Conservation (phyloP, 441 rosid species). For the Syzygium syzygioides region DNA sequence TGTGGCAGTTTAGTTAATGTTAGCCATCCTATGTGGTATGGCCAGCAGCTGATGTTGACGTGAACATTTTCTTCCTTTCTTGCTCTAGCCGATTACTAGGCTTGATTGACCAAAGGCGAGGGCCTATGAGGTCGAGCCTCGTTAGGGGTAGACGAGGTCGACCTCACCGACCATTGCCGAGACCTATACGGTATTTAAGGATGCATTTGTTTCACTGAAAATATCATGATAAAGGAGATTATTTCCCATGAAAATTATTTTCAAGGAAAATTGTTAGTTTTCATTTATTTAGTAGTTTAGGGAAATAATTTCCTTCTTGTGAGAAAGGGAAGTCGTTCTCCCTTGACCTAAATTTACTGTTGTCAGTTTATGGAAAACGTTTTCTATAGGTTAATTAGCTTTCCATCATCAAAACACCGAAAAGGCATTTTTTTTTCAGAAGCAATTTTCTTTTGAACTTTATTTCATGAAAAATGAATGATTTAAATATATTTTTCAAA, state of each 20-base stretch:
- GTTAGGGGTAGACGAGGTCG: no score
- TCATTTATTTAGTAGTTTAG: neutral
- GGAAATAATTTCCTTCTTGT: neutral
- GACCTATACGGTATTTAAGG: neutral
- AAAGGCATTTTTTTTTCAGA: fast-evolving
- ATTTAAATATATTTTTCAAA: no score
- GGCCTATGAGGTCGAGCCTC: no score
- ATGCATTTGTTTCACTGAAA: neutral
- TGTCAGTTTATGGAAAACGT: neutral
- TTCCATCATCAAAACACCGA: fast-evolving
- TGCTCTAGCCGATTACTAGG: no score
- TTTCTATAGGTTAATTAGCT: neutral
- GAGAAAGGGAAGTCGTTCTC: neutral
- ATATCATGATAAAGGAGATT: neutral
- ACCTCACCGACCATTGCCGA: no score
- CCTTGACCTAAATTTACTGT: fast-evolving
- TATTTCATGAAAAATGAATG: neutral
- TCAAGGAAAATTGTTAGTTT: neutral
- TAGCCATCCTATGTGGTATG: no score
- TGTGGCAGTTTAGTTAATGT: no score
- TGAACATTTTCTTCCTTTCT: no score
- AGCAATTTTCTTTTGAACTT: fast-evolving
- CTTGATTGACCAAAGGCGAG: no score
- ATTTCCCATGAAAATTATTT: no score
- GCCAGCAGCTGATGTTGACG: no score